Evolutionary conservation across 768 basidiomycete species (phyloP).

Genomic region (Lactifluus piperatus): DNA sequence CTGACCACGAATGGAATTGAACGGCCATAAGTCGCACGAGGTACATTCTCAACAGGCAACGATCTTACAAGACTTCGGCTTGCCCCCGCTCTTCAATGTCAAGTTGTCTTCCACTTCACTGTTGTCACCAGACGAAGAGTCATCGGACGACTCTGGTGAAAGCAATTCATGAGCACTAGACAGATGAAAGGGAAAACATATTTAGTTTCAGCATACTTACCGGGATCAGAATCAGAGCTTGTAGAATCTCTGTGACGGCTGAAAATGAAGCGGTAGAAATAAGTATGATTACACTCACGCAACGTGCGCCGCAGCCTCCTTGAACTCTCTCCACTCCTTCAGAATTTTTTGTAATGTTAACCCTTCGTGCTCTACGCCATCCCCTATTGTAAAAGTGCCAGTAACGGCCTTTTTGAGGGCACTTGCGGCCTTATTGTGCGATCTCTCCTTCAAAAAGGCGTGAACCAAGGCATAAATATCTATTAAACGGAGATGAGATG

Average conservation of each 20-base stretch:
- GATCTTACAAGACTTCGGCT: constrained; percentile 2
- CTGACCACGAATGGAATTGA: neutral
- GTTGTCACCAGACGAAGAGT: constrained; percentile 17
- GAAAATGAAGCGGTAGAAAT: neutral
- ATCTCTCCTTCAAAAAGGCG: constrained; percentile 56
- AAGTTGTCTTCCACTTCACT: neutral
- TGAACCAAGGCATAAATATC: constrained; percentile 73
- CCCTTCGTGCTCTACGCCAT: constrained; percentile 38
- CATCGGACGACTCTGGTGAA: constrained; percentile 20
- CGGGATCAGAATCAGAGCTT: constrained; percentile 22
- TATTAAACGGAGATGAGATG: constrained; percentile 23
- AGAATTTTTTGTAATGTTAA: constrained; percentile 60
- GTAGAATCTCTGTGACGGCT: neutral
- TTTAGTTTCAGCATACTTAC: neutral
- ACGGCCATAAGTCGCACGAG: constrained; percentile 1
- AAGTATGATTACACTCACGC: constrained; percentile 2
- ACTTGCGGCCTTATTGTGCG: constrained; percentile 61
- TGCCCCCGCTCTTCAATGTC: neutral
- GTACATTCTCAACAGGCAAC: constrained; percentile 6
- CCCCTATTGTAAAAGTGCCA: constrained; percentile 50
- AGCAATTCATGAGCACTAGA: neutral
- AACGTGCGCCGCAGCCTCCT: constrained; percentile 5
- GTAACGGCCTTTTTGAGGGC: constrained; percentile 70
- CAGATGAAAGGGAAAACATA: neutral
- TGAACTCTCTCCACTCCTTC: constrained; percentile 46